Base-by-base conservation (phyloP, 2,329 filamentous ascomycete genomes). In the Erysiphe pulchra region DNA sequence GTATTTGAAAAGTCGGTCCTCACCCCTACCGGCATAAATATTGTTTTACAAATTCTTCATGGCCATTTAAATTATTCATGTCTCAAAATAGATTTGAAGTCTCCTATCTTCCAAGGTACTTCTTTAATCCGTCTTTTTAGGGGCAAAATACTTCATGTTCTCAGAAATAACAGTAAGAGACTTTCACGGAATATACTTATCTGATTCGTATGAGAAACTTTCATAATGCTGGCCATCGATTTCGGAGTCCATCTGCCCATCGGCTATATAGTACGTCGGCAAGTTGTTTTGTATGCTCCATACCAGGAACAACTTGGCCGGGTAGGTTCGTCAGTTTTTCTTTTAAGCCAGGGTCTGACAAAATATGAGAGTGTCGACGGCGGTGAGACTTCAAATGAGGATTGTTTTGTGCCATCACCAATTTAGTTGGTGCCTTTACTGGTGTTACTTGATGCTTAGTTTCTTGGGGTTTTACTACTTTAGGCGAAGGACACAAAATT, bases 211-310 rank as follows among this genome's bases (percentile, higher is more conserved):
- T n/a, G 14, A 37, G 13, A 37, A 37, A 2, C 7, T 37, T 11
- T 50, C 48, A 57, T 30, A 55, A 52, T 46, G 57, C 63, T 16
- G 66, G 64, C 80, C 80, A 86, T 47, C 80, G 68, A 46, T 73
- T 69, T 51, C 77, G 75, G 54, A 95, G 64, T 1, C 84, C 85
- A 48, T 92, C 82, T 2, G 78, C 75, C 90, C 90, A 98, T 39
- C 87, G 73, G 14, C 77, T 75, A 62, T 94, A 95, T 17, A 98
- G 70, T 17, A 92, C 82, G 59, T 94, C 85, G 1, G 82, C 83
- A 34, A 95, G 68, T 58, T 92, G 75, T 57, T 84, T 83, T 52
- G 80, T 81, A 61, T 94, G 87, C 61, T 94, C 86, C 82, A 94
- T 87, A 2, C 85, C 87, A 1, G 75, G 70, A 14, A 52, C 37